Evolutionary conservation across 345 rosid species (phyloP).

Genomic region (Salix viminalis): DNA sequence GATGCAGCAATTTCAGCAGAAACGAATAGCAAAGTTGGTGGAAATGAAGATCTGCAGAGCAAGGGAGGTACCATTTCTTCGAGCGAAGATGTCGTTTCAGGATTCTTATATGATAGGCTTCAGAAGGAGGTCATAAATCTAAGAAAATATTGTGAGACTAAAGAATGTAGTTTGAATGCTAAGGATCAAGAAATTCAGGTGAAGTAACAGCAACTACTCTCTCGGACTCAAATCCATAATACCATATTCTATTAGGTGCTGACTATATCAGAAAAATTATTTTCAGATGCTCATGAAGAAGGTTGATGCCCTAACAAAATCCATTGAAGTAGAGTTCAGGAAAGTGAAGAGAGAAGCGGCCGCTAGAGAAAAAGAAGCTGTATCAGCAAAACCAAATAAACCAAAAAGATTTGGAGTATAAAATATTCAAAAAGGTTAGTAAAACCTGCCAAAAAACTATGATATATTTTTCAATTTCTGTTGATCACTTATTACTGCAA

Average conservation of each 20-base stretch:
- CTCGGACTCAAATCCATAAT: background rate
- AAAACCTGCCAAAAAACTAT: background rate
- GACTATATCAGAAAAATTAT: background rate
- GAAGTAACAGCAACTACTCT: background rate
- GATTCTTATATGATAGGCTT: slow-evolving; percentile 78
- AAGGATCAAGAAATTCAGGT: slow-evolving; percentile 88
- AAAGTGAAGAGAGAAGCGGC: slow-evolving; percentile 73
- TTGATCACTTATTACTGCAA: background rate
- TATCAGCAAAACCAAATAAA: slow-evolving; percentile 31
- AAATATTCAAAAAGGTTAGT: slow-evolving; percentile 31
- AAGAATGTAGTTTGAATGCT: slow-evolving; percentile 47
- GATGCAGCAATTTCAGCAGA: slow-evolving; percentile 8
- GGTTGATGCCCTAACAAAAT: slow-evolving; percentile 67
- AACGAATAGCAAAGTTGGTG: slow-evolving; percentile 19
- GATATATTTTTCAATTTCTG: background rate
- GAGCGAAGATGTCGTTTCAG: slow-evolving; percentile 64
- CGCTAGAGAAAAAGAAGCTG: slow-evolving; percentile 59
- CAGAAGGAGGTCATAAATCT: slow-evolving; percentile 75
- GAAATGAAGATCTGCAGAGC: slow-evolving; percentile 27
- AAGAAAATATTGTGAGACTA: slow-evolving; percentile 61
- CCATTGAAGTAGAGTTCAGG: slow-evolving; percentile 73
- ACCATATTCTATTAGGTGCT: background rate
- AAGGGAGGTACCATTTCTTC: slow-evolving; percentile 22
- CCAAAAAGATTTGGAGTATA: slow-evolving; percentile 27
- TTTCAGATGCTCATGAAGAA: slow-evolving; percentile 74